Evolutionary conservation across 139 green algal genomes (phyloP).

Genomic region (Mychonastes homosphaera): DNA sequence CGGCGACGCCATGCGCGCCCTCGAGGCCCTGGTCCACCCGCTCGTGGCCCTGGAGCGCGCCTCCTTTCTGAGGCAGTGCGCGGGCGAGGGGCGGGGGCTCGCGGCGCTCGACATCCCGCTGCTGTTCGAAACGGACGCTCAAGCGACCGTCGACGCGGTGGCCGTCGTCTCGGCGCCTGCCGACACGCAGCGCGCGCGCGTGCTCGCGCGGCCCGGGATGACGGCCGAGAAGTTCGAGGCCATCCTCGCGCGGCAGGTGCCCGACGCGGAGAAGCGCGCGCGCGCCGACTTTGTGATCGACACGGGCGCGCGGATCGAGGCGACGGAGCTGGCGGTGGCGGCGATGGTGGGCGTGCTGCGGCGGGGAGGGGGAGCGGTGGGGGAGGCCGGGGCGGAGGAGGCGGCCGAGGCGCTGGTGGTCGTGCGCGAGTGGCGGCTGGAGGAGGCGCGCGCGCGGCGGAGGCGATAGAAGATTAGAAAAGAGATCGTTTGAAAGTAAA

Average conservation of each 20-base stretch:
- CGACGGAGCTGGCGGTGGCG: conserved; percentile 42
- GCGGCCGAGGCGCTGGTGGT: background rate
- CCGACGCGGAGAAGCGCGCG: conserved; percentile 62
- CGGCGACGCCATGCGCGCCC: conserved; percentile 38
- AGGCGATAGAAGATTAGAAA: no score
- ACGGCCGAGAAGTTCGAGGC: conserved; percentile 53
- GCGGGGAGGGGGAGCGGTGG: background rate
- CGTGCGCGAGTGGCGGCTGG: no score
- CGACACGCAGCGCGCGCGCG: conserved; percentile 50
- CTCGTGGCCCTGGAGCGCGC: conserved; percentile 45
- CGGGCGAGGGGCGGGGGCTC: background rate
- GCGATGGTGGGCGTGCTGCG: conserved; percentile 30
- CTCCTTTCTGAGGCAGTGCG: conserved; percentile 27
- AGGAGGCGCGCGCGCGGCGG: no score
- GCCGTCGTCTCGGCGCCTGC: conserved; percentile 48
- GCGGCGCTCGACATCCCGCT: conserved; percentile 73
- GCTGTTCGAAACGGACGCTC: conserved; percentile 61
- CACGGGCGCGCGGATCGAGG: conserved; percentile 36
- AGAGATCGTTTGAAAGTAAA: no score
- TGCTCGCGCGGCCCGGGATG: conserved; percentile 67
- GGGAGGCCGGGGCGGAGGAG: background rate
- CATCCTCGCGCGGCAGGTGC: conserved; percentile 62
- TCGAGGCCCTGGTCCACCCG: conserved; percentile 73
- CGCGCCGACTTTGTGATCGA: conserved; percentile 61
- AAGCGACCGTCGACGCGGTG: conserved; percentile 48